Evolutionary conservation across 106 monocot species (phyloP).

Genomic region (Alisma plantagoaquatica): DNA sequence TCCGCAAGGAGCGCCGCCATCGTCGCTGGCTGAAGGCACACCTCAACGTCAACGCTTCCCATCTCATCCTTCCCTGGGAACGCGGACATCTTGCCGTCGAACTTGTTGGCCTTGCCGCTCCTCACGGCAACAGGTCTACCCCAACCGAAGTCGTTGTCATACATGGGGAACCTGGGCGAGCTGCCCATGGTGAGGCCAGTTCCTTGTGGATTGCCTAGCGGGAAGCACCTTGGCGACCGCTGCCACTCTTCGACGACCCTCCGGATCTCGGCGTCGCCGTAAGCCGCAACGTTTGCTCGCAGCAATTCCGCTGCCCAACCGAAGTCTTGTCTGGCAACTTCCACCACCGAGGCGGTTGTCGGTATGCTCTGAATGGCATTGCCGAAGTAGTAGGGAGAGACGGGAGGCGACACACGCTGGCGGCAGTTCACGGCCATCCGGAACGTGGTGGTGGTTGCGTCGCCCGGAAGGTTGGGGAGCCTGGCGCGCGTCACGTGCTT

Average conservation of each 20-base stretch:
- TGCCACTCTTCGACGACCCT: slow-evolving; percentile 56
- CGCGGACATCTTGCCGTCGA: slow-evolving; percentile 96
- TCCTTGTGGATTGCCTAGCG: slow-evolving; percentile 80
- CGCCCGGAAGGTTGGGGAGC: slow-evolving; percentile 10
- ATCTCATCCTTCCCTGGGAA: slow-evolving; percentile 50
- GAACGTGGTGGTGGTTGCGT: slow-evolving; percentile 44
- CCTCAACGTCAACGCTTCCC: slow-evolving; percentile 74
- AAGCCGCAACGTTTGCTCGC: slow-evolving; percentile 32
- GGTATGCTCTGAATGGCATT: slow-evolving; percentile 96
- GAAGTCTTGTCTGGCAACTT: slow-evolving; percentile 28
- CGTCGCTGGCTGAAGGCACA: slow-evolving; percentile 62
- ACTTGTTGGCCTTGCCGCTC: slow-evolving; percentile 83
- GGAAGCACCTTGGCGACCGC: slow-evolving; percentile 56
- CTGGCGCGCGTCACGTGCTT: slow-evolving; percentile 62
- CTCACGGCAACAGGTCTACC: slow-evolving; percentile 61
- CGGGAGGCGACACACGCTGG: slow-evolving; percentile 42
- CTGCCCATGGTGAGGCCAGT: slow-evolving; percentile 81
- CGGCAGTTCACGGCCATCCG: slow-evolving; percentile 93
- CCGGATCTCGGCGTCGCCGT: slow-evolving; percentile 29
- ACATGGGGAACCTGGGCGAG: slow-evolving; percentile 85
- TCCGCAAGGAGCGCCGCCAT: slow-evolving; percentile 66
- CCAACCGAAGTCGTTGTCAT: slow-evolving; percentile 92
- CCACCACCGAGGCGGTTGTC: slow-evolving; percentile 44
- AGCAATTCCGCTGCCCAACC: slow-evolving; percentile 51
- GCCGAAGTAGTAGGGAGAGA: slow-evolving; percentile 66